Evolutionary conservation across 495 filamentous ascomycete species (phyloP).

Genomic region (Penicillium coffeae): DNA sequence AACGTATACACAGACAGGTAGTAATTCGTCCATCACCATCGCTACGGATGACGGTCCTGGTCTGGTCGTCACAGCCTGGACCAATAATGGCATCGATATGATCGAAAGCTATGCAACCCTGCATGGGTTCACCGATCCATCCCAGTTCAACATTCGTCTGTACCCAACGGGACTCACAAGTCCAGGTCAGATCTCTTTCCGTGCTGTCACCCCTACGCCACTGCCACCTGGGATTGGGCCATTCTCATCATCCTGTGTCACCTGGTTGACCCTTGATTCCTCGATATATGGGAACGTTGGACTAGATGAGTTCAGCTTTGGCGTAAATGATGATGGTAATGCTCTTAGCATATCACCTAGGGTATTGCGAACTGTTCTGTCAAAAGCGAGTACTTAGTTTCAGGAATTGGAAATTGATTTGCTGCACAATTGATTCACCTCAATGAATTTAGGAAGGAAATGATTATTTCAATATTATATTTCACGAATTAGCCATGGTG

Average conservation of each 20-base stretch:
- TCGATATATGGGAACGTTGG: constrained; percentile 30
- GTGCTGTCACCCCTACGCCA: constrained; percentile 37
- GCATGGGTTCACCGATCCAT: neutral
- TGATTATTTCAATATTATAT: too few species aligned
- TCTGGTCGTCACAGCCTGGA: constrained; percentile 35
- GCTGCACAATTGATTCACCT: neutral
- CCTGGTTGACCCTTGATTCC: constrained; percentile 27
- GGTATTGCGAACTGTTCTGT: constrained; percentile 19
- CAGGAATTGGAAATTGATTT: neutral
- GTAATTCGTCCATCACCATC: constrained; percentile 43
- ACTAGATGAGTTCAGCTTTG: constrained; percentile 41
- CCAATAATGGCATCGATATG: constrained; percentile 38
- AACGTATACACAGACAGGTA: constrained; percentile 20
- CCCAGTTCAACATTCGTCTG: constrained; percentile 32
- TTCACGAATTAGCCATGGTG: too few species aligned
- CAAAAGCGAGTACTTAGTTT: neutral
- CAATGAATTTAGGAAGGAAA: neutral
- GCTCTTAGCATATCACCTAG: constrained; percentile 25
- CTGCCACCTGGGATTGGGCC: constrained; percentile 16
- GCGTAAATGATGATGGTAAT: constrained; percentile 24
- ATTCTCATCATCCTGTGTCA: constrained; percentile 16
- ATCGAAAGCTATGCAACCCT: constrained; percentile 22
- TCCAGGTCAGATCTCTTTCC: constrained; percentile 35
- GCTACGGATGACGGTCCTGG: constrained; percentile 40
- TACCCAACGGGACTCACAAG: constrained; percentile 42